phyloP scores from a whole-genome alignment of 2,329 filamentous ascomycete species.

The Monosporascus sp. region DNA sequence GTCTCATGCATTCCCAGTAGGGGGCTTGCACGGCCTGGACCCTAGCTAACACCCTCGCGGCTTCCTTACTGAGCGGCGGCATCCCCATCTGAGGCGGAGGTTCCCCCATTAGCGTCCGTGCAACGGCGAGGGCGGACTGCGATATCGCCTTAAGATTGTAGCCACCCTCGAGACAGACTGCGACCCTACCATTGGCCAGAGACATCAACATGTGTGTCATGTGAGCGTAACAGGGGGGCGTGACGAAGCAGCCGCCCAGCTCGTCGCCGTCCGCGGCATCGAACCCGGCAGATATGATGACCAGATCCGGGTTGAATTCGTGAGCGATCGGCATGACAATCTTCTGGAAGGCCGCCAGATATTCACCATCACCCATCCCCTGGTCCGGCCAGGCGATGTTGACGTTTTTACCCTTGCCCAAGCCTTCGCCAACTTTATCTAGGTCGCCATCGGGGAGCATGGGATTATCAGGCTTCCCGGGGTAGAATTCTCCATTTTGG shows the following conservation, averaged over 20 bases:
- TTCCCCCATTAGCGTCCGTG: conserved; percentile 90
- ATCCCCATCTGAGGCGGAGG: conserved; percentile 63
- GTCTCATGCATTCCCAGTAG: conserved; percentile 87
- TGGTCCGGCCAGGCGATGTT: conserved; percentile 64
- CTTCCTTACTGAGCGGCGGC: conserved; percentile 52
- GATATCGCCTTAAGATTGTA: conserved; percentile 95
- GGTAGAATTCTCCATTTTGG: conserved; percentile 79
- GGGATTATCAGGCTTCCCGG: conserved; percentile 55
- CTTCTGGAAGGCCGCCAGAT: conserved; percentile 92
- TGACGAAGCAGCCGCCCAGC: conserved; percentile 87
- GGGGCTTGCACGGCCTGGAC: conserved; percentile 58
- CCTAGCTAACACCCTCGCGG: conserved; percentile 49
- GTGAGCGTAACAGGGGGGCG: conserved; percentile 86
- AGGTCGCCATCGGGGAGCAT: conserved; percentile 56
- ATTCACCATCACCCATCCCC: conserved; percentile 93
- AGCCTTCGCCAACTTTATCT: conserved; percentile 51
- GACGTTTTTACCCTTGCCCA: conserved; percentile 56
- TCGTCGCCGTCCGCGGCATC: conserved; percentile 93
- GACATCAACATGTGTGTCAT: conserved; percentile 99
- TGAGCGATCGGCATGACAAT: conserved; percentile 94
- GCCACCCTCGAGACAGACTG: conserved; percentile 90
- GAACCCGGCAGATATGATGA: conserved; percentile 93
- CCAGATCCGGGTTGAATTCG: conserved; percentile 89
- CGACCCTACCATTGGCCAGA: conserved; percentile 80
- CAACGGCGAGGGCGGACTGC: conserved; percentile 85